Conservation (phyloP, 192 early-diverging fungal genomes). For the Rhizophagus clarus region DNA sequence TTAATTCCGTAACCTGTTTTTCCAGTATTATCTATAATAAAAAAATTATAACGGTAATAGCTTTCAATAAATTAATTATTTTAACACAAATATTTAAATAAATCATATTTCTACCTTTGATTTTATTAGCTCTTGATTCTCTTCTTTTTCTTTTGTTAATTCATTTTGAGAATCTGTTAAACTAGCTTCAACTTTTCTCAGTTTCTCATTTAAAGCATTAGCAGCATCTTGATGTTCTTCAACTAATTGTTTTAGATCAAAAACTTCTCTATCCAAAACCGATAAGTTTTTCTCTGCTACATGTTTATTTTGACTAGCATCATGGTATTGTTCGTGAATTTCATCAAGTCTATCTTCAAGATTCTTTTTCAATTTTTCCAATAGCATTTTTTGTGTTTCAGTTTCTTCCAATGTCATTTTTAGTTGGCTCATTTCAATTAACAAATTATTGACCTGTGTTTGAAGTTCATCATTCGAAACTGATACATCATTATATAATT, state of each 20-base stretch:
- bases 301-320: constrained; percentile 65
- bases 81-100: background rate
- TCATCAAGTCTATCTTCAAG: constrained; percentile 80
- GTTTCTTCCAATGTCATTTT: constrained; percentile 64
- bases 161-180: constrained; percentile 67
- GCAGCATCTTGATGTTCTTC: constrained; percentile 76
- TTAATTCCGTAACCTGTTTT: constrained; percentile 82
- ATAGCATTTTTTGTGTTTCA: constrained; percentile 61
- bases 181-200: constrained; percentile 67
- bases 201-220: constrained; percentile 64
- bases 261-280: constrained; percentile 75
- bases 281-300: constrained; percentile 71
- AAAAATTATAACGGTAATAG: constrained; percentile 8
- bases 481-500: constrained; percentile 61
- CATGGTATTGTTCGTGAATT: constrained; percentile 64
- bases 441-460: constrained; percentile 56
- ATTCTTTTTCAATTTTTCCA: constrained; percentile 71
- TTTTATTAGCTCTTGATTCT: constrained; percentile 54
- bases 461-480: constrained; percentile 64
- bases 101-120: constrained; percentile 34
- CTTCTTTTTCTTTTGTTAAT: constrained; percentile 72
- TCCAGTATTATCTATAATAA: constrained; percentile 63
- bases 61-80: background rate
- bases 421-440: constrained; percentile 62
- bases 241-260: constrained; percentile 67